Evolutionary conservation across 768 basidiomycete genomes (phyloP).

Genomic region (Rhodotorula paludigena): DNA sequence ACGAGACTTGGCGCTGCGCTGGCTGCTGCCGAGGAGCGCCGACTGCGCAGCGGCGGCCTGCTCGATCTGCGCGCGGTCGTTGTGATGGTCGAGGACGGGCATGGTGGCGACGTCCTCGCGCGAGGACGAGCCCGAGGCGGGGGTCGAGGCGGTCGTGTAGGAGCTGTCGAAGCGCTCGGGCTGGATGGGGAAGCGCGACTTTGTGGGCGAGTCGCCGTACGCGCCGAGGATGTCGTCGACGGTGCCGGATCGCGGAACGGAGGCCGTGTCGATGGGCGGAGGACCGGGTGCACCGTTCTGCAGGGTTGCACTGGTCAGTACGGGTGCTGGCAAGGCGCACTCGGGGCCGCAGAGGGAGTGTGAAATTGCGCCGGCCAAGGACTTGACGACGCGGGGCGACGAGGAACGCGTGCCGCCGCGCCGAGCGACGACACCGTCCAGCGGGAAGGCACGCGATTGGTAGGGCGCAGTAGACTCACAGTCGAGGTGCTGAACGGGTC

Average conservation of each 20-base stretch:
- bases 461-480: too few species aligned
- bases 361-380: too few species aligned
- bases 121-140: neutral
- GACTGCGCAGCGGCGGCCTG: neutral
- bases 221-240: conserved; percentile 27
- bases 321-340: too few species aligned
- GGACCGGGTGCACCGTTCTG: neutral
- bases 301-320: neutral
- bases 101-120: conserved; percentile 13
- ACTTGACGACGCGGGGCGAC: too few species aligned
- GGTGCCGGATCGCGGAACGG: neutral
- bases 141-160: neutral
- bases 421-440: too few species aligned
- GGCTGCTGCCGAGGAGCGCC: neutral
- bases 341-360: too few species aligned
- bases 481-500: too few species aligned
- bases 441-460: too few species aligned
- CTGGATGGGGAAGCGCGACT: conserved; percentile 6
- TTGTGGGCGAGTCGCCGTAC: conserved; percentile 32
- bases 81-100: conserved; percentile 8
- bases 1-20: too few species aligned
- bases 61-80: neutral
- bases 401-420: too few species aligned
- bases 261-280: neutral
- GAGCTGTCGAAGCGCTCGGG: conserved; percentile 13